Percentiles rank a stretch among this genome's conserved stretches.
Evolutionary conservation across 129 eudicot species (phyloP).

Genomic region (Saussurea involucrata): DNA sequence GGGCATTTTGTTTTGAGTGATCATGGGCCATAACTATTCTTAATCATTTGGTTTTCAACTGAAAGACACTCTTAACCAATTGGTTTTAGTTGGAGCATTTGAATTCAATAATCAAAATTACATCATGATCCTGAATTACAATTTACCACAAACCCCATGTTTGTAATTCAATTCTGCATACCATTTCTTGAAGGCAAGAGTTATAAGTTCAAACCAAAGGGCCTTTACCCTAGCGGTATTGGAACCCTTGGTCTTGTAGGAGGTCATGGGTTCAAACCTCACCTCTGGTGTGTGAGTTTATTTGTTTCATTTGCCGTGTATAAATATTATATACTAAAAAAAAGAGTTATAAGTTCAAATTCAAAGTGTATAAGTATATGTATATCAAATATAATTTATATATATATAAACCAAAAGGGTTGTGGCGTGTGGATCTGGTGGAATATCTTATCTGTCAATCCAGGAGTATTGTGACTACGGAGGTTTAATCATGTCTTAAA

Average conservation of each 20-base stretch:
- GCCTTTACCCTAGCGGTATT: too few relatives aligned
- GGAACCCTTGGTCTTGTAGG: too few relatives aligned
- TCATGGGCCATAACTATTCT: background rate
- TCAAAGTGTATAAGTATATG: background rate
- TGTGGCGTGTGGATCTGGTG: too few relatives aligned
- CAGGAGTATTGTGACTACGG: too few relatives aligned
- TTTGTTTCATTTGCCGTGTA: too few relatives aligned
- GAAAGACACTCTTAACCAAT: background rate
- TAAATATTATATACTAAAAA: too few relatives aligned
- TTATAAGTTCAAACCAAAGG: background rate
- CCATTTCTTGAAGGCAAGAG: background rate
- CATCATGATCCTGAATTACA: background rate
- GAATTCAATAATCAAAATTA: background rate
- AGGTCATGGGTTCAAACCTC: too few relatives aligned
- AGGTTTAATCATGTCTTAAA: too few relatives aligned
- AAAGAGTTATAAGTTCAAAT: slow-evolving; percentile 1
- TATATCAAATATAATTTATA: too few relatives aligned
- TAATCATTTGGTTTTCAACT: background rate
- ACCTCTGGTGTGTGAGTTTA: too few relatives aligned
- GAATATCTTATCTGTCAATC: too few relatives aligned
- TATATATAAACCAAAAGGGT: background rate
- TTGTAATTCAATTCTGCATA: background rate
- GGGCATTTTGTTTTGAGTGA: background rate
- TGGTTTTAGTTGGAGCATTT: background rate
- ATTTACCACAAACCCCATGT: background rate